These are phyloP conservation scores for Trichophyton schoenleinii DNA, from an alignment of 2,329 filamentous ascomycete species.

Conservation along the genomic window DNA sequence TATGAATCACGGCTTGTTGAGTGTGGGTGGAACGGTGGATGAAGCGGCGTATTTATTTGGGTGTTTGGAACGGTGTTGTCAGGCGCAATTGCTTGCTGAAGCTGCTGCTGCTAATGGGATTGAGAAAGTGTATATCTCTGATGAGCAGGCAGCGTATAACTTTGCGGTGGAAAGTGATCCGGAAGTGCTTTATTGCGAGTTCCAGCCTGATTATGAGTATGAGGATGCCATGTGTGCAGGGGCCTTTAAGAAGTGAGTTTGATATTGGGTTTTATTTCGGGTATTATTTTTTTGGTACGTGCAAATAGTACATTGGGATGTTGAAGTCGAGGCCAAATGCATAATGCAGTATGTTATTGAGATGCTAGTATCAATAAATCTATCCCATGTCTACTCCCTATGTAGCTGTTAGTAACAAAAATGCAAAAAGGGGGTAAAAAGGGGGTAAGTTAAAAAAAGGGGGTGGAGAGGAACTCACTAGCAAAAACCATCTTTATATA, in stretches of 20 bases:
- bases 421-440: background rate
- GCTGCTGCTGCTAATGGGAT: conserved; percentile 47
- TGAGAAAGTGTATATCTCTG: conserved; percentile 42
- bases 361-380: too few species aligned
- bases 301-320: too few species aligned
- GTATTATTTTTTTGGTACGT: background rate
- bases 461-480: too few species aligned
- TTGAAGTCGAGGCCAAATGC: too few species aligned
- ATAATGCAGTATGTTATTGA: too few species aligned
- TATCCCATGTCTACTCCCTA: background rate
- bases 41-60: conserved; percentile 61
- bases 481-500: background rate
- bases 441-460: background rate
- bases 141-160: conserved; percentile 37
- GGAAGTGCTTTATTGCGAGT: conserved; percentile 18
- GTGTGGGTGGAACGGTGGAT: conserved; percentile 58
- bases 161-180: conserved; percentile 18
- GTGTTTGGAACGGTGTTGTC: conserved; percentile 55
- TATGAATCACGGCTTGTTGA: conserved; percentile 60
- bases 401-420: background rate
- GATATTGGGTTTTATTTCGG: background rate
- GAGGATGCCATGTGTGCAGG: conserved; percentile 18
- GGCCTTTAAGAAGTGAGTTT: conserved; percentile 15
- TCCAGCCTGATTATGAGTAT: conserved; percentile 20
- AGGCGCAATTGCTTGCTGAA: conserved; percentile 56